phyloP scores from a whole-genome alignment of 257 asterid genomes.

The Lantana camara region DNA sequence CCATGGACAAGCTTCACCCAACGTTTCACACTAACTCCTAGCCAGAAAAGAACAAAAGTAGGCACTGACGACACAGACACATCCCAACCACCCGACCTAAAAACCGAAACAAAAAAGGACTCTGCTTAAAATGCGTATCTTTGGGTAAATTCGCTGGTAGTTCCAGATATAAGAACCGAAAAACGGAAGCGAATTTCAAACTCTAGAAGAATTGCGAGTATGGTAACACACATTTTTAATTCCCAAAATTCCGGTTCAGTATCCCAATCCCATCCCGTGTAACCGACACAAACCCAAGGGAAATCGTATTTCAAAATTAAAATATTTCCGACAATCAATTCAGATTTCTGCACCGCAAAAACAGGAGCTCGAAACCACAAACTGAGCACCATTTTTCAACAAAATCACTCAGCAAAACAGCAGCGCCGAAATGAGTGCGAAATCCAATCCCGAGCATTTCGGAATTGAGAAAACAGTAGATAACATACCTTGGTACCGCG shows the following conservation, averaged over 20 bases:
- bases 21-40: slow-evolving; percentile 2
- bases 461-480: slow-evolving; percentile 8
- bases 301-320: slow-evolving; percentile 1
- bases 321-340: neutral
- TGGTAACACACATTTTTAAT: neutral
- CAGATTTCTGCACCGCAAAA: slow-evolving; percentile 14
- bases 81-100: no score
- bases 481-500: slow-evolving; percentile 20
- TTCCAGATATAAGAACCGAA: slow-evolving; percentile 15
- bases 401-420: slow-evolving; percentile 1
- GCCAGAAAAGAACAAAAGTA: slow-evolving; percentile 3
- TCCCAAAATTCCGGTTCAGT: neutral
- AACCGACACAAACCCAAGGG: slow-evolving; percentile 1
- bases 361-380: slow-evolving; percentile 12
- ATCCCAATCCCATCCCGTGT: slow-evolving; percentile 15
- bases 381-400: slow-evolving; percentile 28
- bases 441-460: slow-evolving; percentile 19
- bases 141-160: slow-evolving; percentile 7
- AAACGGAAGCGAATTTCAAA: slow-evolving; percentile 17
- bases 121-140: neutral
- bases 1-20: neutral
- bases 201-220: slow-evolving; percentile 3
- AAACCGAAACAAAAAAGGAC: neutral
- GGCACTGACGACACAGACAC: neutral
- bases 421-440: slow-evolving; percentile 4